Conservation (phyloP, 257 asterid genomes). For the Jacaranda mimosifolia region DNA sequence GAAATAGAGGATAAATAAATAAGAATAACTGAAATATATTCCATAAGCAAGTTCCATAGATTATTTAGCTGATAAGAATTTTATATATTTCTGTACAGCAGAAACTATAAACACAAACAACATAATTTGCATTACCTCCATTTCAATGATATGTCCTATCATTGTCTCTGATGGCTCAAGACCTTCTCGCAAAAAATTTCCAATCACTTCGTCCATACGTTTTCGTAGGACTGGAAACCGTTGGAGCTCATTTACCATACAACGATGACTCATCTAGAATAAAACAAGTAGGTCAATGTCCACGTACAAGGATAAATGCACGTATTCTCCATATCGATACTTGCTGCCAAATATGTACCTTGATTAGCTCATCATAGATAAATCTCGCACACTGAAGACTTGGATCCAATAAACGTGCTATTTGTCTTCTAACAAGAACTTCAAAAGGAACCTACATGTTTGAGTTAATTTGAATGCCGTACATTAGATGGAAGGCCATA, state of each 20-base stretch:
- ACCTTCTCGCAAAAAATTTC: constrained; percentile 81
- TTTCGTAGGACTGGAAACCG: constrained; percentile 82
- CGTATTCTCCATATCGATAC: constrained; percentile 10
- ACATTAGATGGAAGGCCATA: constrained; percentile 29
- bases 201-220: constrained; percentile 81
- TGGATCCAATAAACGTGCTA: constrained; percentile 91
- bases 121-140: constrained; percentile 67
- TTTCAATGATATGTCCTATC: constrained; percentile 87
- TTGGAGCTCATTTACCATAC: constrained; percentile 83
- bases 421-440: constrained; percentile 88
- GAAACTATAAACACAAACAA: constrained; percentile 20
- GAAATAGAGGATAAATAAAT: background rate
- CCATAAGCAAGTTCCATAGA: background rate
- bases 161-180: constrained; percentile 86
- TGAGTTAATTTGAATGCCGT: constrained; percentile 26
- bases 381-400: constrained; percentile 97
- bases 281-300: constrained; percentile 24
- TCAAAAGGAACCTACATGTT: constrained; percentile 89
- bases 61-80: constrained; percentile 8
- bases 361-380: constrained; percentile 90
- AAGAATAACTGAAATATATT: constrained; percentile 13
- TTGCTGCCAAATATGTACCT: constrained; percentile 53
- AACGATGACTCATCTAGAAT: constrained; percentile 85
- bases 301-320: constrained; percentile 28
- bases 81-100: background rate